Conservation (phyloP, 768 basidiomycete species). For the Suillus hirtellus region DNA sequence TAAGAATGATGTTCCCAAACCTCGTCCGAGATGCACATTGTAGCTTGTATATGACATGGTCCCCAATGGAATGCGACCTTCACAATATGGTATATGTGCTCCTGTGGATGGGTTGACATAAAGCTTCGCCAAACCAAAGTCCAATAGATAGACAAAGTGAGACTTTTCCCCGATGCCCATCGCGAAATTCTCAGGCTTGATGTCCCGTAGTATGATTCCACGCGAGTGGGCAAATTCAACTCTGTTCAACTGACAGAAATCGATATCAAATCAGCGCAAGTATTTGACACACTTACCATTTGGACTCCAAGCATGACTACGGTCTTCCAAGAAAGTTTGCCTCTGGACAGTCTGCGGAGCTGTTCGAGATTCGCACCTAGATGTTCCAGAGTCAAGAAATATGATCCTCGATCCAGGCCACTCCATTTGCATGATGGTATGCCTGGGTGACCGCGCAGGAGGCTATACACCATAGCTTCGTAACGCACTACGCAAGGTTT, state of each 20-base stretch:
- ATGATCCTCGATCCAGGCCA: conserved; percentile 14
- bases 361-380: conserved; percentile 22
- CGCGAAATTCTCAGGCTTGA: conserved; percentile 26
- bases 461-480: conserved; percentile 21
- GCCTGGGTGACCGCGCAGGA: conserved; percentile 16
- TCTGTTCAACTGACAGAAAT: conserved; percentile 14
- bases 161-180: conserved; percentile 14
- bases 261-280: not conserved
- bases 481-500: conserved; percentile 10
- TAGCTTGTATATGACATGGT: conserved; percentile 2
- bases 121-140: conserved; percentile 20
- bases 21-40: conserved; percentile 18
- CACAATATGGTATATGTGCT: not conserved
- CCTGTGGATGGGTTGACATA: conserved; percentile 10
- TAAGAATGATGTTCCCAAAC: conserved; percentile 3
- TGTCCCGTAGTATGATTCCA: conserved; percentile 20
- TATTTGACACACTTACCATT: conserved; percentile 18
- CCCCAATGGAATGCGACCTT: not conserved
- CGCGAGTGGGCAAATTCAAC: conserved; percentile 20
- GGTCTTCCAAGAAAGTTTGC: conserved; percentile 20
- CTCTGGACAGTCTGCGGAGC: conserved; percentile 19
- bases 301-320: conserved; percentile 25
- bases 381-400: conserved; percentile 23
- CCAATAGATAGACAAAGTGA: conserved; percentile 20
- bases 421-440: conserved; percentile 17